Evolutionary conservation across 495 filamentous ascomycete genomes (phyloP), one percentile per base, ranked within the genome.

Genomic region (Penicillium pulvis): DNA sequence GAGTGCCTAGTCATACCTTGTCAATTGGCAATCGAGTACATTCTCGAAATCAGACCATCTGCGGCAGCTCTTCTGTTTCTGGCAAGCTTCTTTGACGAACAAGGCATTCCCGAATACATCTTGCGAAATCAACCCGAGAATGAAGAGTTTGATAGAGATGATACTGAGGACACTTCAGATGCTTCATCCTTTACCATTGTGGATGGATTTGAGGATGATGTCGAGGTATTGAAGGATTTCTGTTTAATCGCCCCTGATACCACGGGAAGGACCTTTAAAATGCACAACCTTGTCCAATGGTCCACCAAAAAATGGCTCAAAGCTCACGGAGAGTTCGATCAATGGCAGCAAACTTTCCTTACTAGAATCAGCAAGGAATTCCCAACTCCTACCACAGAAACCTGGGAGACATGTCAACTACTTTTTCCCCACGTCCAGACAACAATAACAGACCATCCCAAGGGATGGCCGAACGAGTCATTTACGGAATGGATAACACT

Each of bases 61-160:
- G 47, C 47, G 3, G 26, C 26, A 35, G 30, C 17, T 50, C 26
- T 50, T 33, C 47, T 50, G 11, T 16, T 10, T 31, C n/a, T 31
- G 26, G 10, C 17, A 20, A 50, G 47, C n/a, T 31, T 50, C n/a
- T 50, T 50, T 17, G 47, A 50, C 14, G 12, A 20, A 17, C 47
- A 50, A n/a, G 47, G 17, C 9, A 50, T 50, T 20, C 47, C 47
- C 17, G 47, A 50, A 24, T 19, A 35, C 4, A 6, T 50, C 0
- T 10, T 50, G n/a, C 47, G 47, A 6, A 44, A 20, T 20, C 42
- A 44, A 44, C 19, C 42, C 9, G 16, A 17, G 42, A 9, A 1
- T 44, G 19, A 44, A 20, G 42, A 44, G 19, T 17, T 9, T 5
- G 16, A 19, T 19, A 20, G 10, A 5, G 7, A 7, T 20, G 42